Evolutionary conservation across 805 yeast genomes (phyloP).

Genomic region (Lachancea sp.): DNA sequence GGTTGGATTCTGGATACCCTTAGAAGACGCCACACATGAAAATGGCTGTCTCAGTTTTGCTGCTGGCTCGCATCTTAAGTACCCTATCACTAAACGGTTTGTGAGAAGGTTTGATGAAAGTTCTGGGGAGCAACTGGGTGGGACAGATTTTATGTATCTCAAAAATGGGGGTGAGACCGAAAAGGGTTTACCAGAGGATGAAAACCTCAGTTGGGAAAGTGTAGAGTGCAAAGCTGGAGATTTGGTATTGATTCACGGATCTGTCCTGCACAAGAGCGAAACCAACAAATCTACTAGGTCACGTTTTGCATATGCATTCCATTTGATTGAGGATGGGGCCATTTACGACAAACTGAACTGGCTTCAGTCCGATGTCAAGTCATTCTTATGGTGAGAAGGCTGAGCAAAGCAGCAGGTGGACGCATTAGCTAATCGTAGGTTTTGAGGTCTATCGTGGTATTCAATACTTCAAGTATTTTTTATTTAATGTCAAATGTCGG

Average conservation of each 20-base stretch:
- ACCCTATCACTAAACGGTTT: slow-evolving; percentile 55
- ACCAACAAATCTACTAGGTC: slow-evolving; percentile 48
- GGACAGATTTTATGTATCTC: slow-evolving; percentile 48
- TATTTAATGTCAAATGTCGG: no score
- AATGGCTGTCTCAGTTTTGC: slow-evolving; percentile 67
- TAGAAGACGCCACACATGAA: slow-evolving; percentile 59
- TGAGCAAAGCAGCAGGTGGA: neutral
- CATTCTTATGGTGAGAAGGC: neutral
- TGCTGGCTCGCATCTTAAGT: slow-evolving; percentile 63
- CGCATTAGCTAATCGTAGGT: neutral
- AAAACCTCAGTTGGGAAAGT: slow-evolving; percentile 32
- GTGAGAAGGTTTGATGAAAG: slow-evolving; percentile 41
- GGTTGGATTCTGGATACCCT: slow-evolving; percentile 75
- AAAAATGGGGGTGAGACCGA: slow-evolving; percentile 20
- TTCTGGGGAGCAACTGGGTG: slow-evolving; percentile 27
- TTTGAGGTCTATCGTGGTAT: no score
- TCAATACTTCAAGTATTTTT: no score
- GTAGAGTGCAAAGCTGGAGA: slow-evolving; percentile 66
- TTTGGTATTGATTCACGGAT: slow-evolving; percentile 62
- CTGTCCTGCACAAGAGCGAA: slow-evolving; percentile 67
- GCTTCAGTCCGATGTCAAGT: slow-evolving; percentile 42
- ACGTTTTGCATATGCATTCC: slow-evolving; percentile 75
- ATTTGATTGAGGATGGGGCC: slow-evolving; percentile 61
- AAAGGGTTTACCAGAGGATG: slow-evolving; percentile 24
- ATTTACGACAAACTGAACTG: slow-evolving; percentile 62